These are phyloP conservation scores for Symmetrospora coprosmae DNA, from an alignment of 768 basidiomycete genomes.

Conservation along the genomic window DNA sequence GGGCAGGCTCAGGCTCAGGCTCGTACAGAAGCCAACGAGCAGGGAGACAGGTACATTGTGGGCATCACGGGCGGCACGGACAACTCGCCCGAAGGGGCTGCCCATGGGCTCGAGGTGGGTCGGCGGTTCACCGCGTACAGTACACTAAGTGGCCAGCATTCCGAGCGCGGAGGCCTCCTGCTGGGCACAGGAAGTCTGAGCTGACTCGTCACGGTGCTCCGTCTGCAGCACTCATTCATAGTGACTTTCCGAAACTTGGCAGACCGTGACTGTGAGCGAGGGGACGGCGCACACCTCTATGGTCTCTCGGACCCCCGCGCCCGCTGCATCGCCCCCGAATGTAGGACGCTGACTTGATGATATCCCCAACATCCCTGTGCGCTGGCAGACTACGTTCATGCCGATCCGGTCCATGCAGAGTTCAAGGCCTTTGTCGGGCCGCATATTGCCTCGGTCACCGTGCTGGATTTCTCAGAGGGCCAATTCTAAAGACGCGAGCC, in stretches of 20 bases:
- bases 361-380: too few species aligned
- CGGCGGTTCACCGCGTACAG: too few species aligned
- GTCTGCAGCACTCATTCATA: slow-evolving; percentile 16
- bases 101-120: slow-evolving; percentile 10
- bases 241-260: background rate
- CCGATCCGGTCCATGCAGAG: slow-evolving; percentile 8
- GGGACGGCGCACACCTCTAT: too few species aligned
- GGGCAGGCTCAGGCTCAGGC: too few species aligned
- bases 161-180: too few species aligned
- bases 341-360: too few species aligned
- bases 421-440: background rate
- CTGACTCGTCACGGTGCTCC: background rate
- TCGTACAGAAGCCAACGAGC: background rate
- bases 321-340: too few species aligned
- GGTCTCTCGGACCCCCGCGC: too few species aligned
- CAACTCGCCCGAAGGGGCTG: slow-evolving; percentile 3
- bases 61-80: slow-evolving; percentile 3
- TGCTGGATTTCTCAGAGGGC: slow-evolving; percentile 16
- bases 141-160: too few species aligned
- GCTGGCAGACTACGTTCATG: slow-evolving; percentile 2
- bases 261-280: slow-evolving; percentile 8
- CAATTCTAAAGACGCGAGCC: too few species aligned
- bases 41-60: slow-evolving; percentile 7
- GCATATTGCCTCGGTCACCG: background rate
- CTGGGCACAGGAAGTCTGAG: too few species aligned